phyloP scores from a whole-genome alignment of 2,329 filamentous ascomycete species.

The Stylonectria norvegica region DNA sequence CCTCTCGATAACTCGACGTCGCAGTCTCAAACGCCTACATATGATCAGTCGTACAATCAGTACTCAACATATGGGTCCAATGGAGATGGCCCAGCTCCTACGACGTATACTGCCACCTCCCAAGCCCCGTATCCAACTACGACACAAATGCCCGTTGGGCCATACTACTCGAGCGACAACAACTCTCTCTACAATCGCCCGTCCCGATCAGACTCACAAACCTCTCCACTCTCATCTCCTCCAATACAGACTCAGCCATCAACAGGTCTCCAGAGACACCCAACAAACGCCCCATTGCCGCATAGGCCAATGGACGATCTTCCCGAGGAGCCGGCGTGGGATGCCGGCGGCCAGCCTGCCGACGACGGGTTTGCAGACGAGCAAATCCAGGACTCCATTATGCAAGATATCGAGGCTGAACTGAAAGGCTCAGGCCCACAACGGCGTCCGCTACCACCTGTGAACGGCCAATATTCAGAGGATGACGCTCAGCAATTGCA shows the following conservation, averaged over 20 bases:
- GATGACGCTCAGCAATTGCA: conserved; percentile 46
- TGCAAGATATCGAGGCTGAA: conserved; percentile 57
- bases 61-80: conserved; percentile 40
- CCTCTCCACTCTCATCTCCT: conserved; percentile 47
- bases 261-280: conserved; percentile 52
- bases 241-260: conserved; percentile 40
- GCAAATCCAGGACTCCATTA: conserved; percentile 49
- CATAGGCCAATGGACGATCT: conserved; percentile 47
- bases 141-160: conserved; percentile 52
- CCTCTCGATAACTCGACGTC: conserved; percentile 27
- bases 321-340: conserved; percentile 42
- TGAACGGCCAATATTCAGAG: conserved; percentile 46
- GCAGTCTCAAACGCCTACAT: conserved; percentile 29
- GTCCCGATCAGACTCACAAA: conserved; percentile 49
- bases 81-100: conserved; percentile 37
- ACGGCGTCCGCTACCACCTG: conserved; percentile 37
- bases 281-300: conserved; percentile 59
- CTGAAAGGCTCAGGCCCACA: conserved; percentile 38
- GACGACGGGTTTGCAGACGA: conserved; percentile 36
- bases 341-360: conserved; percentile 32
- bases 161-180: conserved; percentile 47
- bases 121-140: conserved; percentile 51
- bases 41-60: conserved; percentile 37
- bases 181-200: conserved; percentile 43
- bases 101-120: conserved; percentile 32